Evolutionary conservation across 2,329 filamentous ascomycete species (phyloP), one percentile per base, ranked within the genome.

Genomic region (Akanthomyces dipterigenus): DNA sequence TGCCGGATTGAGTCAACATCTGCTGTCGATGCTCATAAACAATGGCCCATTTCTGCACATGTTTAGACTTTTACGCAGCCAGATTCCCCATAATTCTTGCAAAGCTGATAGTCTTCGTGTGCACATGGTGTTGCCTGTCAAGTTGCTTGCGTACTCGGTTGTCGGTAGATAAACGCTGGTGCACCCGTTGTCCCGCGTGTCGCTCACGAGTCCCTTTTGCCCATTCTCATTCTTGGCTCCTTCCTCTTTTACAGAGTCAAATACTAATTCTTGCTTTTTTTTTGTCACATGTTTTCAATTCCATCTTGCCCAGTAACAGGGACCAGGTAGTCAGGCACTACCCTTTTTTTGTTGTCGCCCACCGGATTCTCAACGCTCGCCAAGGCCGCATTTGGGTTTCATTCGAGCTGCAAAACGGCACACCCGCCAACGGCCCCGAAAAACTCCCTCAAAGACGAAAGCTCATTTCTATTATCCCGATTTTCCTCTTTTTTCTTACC

Each of bases 401-500:
- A 38, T 57, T 9, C 31, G 18, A 11, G 34, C 49, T 18, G 53
- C 18, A 45, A 43, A 53, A 22, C 20, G 28, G 18, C 40, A 34
- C 31, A 22, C 16, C 34, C 34, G 18, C 49, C 31, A 31, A 45
- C 53, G 7, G 24, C 38, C 16, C 42, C 28, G n/a, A 16, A 28
- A 16, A n/a, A 49, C 36, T 28, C 6, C 24, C 36, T 40, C 22
- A 43, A 5, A 20, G 16, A 26, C 54, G 20, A 56, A 34, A 22
- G 6, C n/a, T n/a, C n/a, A n/a, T n/a, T 38, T 9, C 36, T 8
- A 34, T 56, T 4, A n/a, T n/a, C 31, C 36, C 45, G 20, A 34
- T 53, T 45, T n/a, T 20, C 51, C 53, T 36, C 26, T 60, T 51
- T 53, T 28, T 22, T 31, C 49, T 56, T 40, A 28, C 59, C 59